A percentile compares a stretch with the other conserved stretches of the same genome.
Evolutionary conservation across 176 grass and related monocot species (phyloP).

Genomic region (Aechmea fasciata): DNA sequence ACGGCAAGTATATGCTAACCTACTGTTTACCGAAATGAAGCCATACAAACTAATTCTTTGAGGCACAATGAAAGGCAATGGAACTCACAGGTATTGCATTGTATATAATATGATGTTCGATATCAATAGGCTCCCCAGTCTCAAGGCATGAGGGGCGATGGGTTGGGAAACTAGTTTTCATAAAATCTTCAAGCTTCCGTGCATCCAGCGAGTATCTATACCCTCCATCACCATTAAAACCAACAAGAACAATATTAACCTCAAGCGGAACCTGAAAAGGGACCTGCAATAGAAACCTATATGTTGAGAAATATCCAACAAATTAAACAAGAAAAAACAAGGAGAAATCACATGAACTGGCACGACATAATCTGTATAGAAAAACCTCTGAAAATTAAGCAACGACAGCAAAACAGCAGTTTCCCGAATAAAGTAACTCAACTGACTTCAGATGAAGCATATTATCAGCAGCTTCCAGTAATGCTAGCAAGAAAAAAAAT

Average conservation of each 20-base stretch:
- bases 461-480: no score
- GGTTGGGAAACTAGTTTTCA: conserved; percentile 76
- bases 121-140: conserved; percentile 96
- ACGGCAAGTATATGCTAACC: not conserved
- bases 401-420: not conserved
- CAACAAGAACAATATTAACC: conserved; percentile 92
- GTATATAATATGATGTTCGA: conserved; percentile 92
- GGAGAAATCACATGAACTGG: not conserved
- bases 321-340: conserved; percentile 1
- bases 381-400: no score
- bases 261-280: conserved; percentile 98
- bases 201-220: conserved; percentile 78
- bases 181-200: conserved; percentile 71
- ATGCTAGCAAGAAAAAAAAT: no score
- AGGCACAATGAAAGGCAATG: not conserved
- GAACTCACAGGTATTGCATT: conserved; percentile 77
- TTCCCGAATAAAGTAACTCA: no score
- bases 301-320: conserved; percentile 15
- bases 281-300: conserved; percentile 46
- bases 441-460: no score
- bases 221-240: conserved; percentile 89
- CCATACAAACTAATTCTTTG: no score
- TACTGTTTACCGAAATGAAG: not conserved
- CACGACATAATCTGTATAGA: no score
- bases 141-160: conserved; percentile 92